A percentile compares a stretch with the other conserved stretches of the same genome.
Conservation (phyloP, 805 yeast genomes). For the Starmerella gropengiesseri region DNA sequence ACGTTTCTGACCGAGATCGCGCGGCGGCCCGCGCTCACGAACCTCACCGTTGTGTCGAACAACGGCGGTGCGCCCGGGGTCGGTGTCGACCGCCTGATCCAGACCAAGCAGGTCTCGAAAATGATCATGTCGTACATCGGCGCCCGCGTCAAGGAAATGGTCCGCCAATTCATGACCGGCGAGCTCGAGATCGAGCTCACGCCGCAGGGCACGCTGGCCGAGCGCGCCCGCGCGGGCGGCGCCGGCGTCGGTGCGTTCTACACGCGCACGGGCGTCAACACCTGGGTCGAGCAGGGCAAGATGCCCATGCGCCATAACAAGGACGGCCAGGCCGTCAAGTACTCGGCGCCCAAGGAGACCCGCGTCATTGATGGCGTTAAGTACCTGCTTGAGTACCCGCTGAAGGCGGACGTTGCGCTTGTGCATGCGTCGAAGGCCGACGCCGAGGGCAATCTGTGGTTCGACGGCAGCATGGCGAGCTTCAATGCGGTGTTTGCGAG, state of each 20-base stretch:
- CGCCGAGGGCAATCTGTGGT: slow-evolving; percentile 39
- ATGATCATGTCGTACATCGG: slow-evolving; percentile 42
- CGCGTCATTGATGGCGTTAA: slow-evolving; percentile 37
- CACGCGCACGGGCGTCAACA: slow-evolving; percentile 42
- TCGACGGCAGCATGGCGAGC: slow-evolving; percentile 38
- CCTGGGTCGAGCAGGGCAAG: slow-evolving; percentile 42
- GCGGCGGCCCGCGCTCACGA: slow-evolving; percentile 29
- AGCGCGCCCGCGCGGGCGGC: slow-evolving; percentile 39
- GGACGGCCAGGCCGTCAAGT: slow-evolving; percentile 32
- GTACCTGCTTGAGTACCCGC: slow-evolving; percentile 36
- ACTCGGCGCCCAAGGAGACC: slow-evolving; percentile 34
- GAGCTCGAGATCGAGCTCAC: slow-evolving; percentile 38
- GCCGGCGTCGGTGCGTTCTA: slow-evolving; percentile 42
- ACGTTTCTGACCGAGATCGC: slow-evolving; percentile 34
- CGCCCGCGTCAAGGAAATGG: slow-evolving; percentile 33
- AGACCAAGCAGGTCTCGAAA: slow-evolving; percentile 35
- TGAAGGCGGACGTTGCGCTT: slow-evolving; percentile 40
- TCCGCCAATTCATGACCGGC: slow-evolving; percentile 35
- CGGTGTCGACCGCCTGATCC: slow-evolving; percentile 36
- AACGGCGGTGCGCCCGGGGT: slow-evolving; percentile 39
- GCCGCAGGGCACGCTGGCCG: slow-evolving; percentile 46
- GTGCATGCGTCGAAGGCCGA: slow-evolving; percentile 42
- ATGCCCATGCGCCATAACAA: slow-evolving; percentile 35
- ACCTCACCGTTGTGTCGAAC: slow-evolving; percentile 39
- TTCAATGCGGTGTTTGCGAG: slow-evolving; percentile 39